These are phyloP conservation scores for Kodamaea jinghongensis DNA, from an alignment of 805 yeast species.

Conservation along the genomic window DNA sequence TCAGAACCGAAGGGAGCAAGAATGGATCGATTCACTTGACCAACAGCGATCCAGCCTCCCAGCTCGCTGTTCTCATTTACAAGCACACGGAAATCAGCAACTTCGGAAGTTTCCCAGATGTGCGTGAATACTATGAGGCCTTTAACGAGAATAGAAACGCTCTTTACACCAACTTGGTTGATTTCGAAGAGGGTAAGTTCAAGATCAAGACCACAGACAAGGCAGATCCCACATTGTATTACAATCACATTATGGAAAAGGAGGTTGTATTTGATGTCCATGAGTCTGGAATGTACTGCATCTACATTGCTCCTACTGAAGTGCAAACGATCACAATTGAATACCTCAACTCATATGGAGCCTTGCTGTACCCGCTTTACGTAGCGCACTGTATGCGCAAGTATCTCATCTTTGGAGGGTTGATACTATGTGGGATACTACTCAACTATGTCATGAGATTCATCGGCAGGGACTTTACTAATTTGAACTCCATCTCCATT, in stretches of 20 bases:
- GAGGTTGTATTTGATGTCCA: slow-evolving; percentile 16
- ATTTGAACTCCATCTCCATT: slow-evolving; percentile 26
- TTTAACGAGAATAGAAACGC: neutral
- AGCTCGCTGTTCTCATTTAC: slow-evolving; percentile 22
- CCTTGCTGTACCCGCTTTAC: slow-evolving; percentile 19
- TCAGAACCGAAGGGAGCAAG: too few relatives aligned
- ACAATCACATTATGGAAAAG: slow-evolving; percentile 7
- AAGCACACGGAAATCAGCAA: slow-evolving; percentile 20
- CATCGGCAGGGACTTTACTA: slow-evolving; percentile 26
- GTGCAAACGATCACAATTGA: slow-evolving; percentile 17
- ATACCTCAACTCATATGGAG: slow-evolving; percentile 25
- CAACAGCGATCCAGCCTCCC: too few relatives aligned
- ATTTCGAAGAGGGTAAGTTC: too few relatives aligned
- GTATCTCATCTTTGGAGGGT: slow-evolving; percentile 15
- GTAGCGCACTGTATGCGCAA: slow-evolving; percentile 15
- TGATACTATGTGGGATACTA: slow-evolving; percentile 19
- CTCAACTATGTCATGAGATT: slow-evolving; percentile 24
- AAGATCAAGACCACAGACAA: too few relatives aligned
- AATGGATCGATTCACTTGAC: too few relatives aligned
- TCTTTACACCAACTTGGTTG: too few relatives aligned
- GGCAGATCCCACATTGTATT: slow-evolving; percentile 2
- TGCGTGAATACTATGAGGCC: slow-evolving; percentile 13
- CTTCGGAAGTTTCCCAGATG: slow-evolving; percentile 17
- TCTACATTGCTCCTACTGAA: slow-evolving; percentile 24
- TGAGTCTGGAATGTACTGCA: slow-evolving; percentile 29